Conservation (phyloP, 106 monocot species). For the Cymbidium sinense region DNA sequence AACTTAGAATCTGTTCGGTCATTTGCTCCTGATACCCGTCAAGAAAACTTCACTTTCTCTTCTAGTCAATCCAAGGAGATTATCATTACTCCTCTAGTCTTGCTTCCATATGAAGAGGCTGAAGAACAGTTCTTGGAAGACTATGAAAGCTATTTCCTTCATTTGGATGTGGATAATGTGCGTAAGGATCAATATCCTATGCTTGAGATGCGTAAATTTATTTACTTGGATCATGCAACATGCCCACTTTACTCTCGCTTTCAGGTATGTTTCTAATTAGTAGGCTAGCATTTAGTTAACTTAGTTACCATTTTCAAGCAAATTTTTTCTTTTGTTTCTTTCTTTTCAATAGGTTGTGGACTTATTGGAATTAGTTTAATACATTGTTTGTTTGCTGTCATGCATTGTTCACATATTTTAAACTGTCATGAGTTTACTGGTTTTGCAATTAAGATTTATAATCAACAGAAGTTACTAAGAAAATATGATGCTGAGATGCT, state of each 20-base stretch:
- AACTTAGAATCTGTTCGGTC: background rate
- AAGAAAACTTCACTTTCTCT: slow-evolving; percentile 12
- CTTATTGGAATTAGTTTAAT: background rate
- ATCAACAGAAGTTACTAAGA: too few species aligned
- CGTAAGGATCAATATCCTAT: slow-evolving; percentile 24
- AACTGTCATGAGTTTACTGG: background rate
- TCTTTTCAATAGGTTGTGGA: background rate
- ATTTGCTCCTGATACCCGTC: slow-evolving; percentile 5
- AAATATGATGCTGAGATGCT: background rate
- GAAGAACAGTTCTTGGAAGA: slow-evolving; percentile 36
- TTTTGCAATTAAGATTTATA: background rate
- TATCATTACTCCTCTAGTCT: background rate
- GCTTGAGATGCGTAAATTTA: slow-evolving; percentile 12
- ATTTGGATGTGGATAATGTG: slow-evolving; percentile 24
- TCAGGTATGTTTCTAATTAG: slow-evolving; percentile 15
- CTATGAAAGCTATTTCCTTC: slow-evolving; percentile 22
- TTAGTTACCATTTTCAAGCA: background rate
- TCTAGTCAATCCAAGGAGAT: slow-evolving; percentile 8
- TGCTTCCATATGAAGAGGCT: slow-evolving; percentile 27
- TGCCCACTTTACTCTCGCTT: slow-evolving; percentile 22
- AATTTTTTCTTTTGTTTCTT: background rate
- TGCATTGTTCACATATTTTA: background rate
- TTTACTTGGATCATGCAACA: slow-evolving; percentile 24
- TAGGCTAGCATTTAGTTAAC: background rate
- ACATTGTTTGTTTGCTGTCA: background rate